Evolutionary conservation across 305 asterid genomes (phyloP), one percentile per base, ranked within the genome.

Genomic region (Plantago lanceolata): DNA sequence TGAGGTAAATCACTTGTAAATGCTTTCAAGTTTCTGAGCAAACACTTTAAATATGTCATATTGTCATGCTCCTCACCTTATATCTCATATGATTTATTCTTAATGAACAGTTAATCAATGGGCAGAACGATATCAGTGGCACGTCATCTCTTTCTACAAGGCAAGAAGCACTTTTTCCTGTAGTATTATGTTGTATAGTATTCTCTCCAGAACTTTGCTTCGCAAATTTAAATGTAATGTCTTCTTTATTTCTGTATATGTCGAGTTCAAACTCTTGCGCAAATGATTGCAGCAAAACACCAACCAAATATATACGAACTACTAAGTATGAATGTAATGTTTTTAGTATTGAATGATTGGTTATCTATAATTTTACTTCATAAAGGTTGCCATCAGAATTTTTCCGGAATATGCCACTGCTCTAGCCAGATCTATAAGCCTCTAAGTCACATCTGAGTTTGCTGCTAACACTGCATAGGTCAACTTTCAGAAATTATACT

Each of bases 1-100:
- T 71, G 90, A 93, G 99, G 99, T 89, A 80, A 59, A 43, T 68
- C 55, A 54, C 48, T 68, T 68, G 68, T 66, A 43, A 60, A 19
- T 29, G 65, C 59, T 24, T 49, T 29, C 61, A 28, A 47, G 70
- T 54, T 60, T 28, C 19, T 45, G 64, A 49, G 24, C 61, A 40
- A 21, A 68, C 31, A 49, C 52, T 64, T 33, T 57, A 64, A 56
- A 31, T 40, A 37, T 59, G 48, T 61, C 18, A 26, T 56, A 56
- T 62, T 53, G 59, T 54, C 18, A 26, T 54, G 40, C 17, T 9
- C 40, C n/a, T 8, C 40, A 17, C 40, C 48, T 73, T 67, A 24
- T 47, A 64, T 75, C 60, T 63, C 68, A 14, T 49, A 52, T 33
- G 11, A 33, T 11, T 45, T 52, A 63, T 48, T 77, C 61, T 61